Base-by-base conservation (phyloP, 805 yeast genomes). In the Teunomyces aglyptinius region DNA sequence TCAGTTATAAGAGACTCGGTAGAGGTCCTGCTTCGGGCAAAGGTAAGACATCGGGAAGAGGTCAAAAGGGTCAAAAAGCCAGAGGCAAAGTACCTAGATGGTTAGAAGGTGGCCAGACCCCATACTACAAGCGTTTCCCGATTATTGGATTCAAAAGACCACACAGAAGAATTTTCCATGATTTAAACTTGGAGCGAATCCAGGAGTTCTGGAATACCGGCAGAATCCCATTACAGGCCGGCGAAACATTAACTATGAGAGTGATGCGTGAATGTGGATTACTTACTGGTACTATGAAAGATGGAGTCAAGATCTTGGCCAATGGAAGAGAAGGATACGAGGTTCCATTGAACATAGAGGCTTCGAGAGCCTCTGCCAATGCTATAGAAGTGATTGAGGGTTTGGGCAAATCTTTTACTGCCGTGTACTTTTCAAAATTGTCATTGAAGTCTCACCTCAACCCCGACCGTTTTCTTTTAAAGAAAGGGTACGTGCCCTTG, bases 31-130 rank as follows among this genome's bases (percentile, higher is more conserved):
- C 95, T 35, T 85, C 95, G 31, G 89, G 90, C 16, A 75, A 80
- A 54, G 99, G 99, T 73, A 91, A 92, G 68, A 94, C 98, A 3
- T 82, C 97, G 5, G 96, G 96, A 41, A 80, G 98, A 66, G 99
- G 99, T 76, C 96, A 89, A 61, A 94, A 94, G 72, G 99, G 99
- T 81, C 98, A 92, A 66, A 92, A 92, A 71, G 97, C 98, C 8
- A 82, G 98, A 70, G 87, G 92, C 32, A 80, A 84, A 35, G 92
- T 92, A 26, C 92, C 90, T 47, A 81, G 86, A 49, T 89, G 96
- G 92, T 89, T 92, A 64, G 99, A 94, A 75, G 99, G 99, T 81
- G 98, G 99, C 64, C 99, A 94, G 65, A 94, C 98, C 1, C 98
- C 97, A 20, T 82, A 85, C 61, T 82, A 82, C 66, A 80, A 86